Evolutionary conservation across 2,329 filamentous ascomycete species (phyloP), one percentile per base, ranked within the genome.

Genomic region (Pseudofabraea citricarpa): DNA sequence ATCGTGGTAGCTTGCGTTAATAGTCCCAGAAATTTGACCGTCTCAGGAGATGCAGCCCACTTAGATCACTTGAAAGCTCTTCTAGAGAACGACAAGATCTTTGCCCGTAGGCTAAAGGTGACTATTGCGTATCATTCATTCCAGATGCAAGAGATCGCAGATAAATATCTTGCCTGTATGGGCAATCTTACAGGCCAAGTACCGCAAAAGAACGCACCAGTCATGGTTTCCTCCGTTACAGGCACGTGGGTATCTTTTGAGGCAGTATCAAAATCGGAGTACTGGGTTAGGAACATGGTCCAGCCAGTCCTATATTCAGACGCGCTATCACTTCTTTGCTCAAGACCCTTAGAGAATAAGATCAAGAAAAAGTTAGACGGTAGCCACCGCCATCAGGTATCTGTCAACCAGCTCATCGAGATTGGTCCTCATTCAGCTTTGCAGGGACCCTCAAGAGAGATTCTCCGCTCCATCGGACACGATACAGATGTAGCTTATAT

Each of bases 251-350:
- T n/a, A n/a, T n/a, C n/a, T n/a, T n/a, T n/a, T n/a, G n/a, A n/a
- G n/a, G n/a, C n/a, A n/a, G n/a, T n/a, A n/a, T n/a, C n/a, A n/a
- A n/a, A n/a, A n/a, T n/a, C n/a, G n/a, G n/a, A n/a, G 3, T 74
- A 75, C 50, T 75, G 72, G 72, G 56, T 58, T 3, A 48, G 56
- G 4, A 75, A 74, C 41, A 51, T 75, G 49, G n/a, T n/a, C n/a
- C n/a, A n/a, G n/a, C n/a, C n/a, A n/a, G n/a, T n/a, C n/a, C n/a
- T n/a, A n/a, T n/a, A n/a, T n/a, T n/a, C n/a, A n/a, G n/a, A n/a
- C n/a, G n/a, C n/a, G n/a, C n/a, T n/a, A n/a, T n/a, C n/a, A n/a
- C n/a, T n/a, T n/a, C n/a, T n/a, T n/a, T n/a, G n/a, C n/a, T n/a
- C n/a, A n/a, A n/a, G n/a, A n/a, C n/a, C n/a, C n/a, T n/a, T n/a